Evolutionary conservation across 441 rosid genomes (phyloP).

Genomic region (Gossypium schwendimanii): DNA sequence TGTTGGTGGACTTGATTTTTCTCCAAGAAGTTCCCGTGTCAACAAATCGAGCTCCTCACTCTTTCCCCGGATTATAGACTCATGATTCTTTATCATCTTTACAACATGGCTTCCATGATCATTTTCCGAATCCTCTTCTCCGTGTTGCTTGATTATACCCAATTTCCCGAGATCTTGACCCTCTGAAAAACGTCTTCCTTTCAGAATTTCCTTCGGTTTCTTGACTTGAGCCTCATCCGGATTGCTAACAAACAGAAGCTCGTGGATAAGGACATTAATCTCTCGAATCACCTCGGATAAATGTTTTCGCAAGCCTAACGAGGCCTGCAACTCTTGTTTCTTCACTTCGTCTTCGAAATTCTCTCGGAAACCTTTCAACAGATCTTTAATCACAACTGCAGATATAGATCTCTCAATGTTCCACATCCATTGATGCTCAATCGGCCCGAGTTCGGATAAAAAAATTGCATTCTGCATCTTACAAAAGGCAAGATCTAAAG

Average conservation of each 20-base stretch:
- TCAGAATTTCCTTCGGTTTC: slow-evolving; percentile 10
- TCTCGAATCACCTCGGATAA: slow-evolving; percentile 33
- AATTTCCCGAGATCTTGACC: slow-evolving; percentile 5
- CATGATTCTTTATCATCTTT: slow-evolving; percentile 58
- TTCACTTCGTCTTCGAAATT: slow-evolving; percentile 29
- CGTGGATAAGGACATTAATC: slow-evolving; percentile 30
- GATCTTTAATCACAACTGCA: slow-evolving; percentile 39
- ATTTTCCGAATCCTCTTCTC: slow-evolving; percentile 20
- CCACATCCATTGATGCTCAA: slow-evolving; percentile 65
- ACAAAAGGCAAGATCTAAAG: slow-evolving; percentile 73
- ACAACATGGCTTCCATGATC: slow-evolving; percentile 35
- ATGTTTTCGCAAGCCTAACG: slow-evolving; percentile 27
- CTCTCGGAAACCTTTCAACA: slow-evolving; percentile 33
- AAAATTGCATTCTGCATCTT: slow-evolving; percentile 65
- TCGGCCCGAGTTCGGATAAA: slow-evolving; percentile 54
- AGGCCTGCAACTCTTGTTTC: slow-evolving; percentile 29
- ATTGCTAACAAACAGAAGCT: slow-evolving; percentile 30
- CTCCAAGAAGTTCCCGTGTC: slow-evolving; percentile 21
- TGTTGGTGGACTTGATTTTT: slow-evolving; percentile 17
- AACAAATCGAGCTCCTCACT: slow-evolving; percentile 29
- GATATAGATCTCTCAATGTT: slow-evolving; percentile 45
- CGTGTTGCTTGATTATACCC: not conserved
- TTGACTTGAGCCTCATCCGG: slow-evolving; percentile 17
- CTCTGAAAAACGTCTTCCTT: slow-evolving; percentile 22
- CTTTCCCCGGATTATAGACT: slow-evolving; percentile 47